phyloP scores from a whole-genome alignment of 441 rosid genomes.

The Bruguiera hainesii region DNA sequence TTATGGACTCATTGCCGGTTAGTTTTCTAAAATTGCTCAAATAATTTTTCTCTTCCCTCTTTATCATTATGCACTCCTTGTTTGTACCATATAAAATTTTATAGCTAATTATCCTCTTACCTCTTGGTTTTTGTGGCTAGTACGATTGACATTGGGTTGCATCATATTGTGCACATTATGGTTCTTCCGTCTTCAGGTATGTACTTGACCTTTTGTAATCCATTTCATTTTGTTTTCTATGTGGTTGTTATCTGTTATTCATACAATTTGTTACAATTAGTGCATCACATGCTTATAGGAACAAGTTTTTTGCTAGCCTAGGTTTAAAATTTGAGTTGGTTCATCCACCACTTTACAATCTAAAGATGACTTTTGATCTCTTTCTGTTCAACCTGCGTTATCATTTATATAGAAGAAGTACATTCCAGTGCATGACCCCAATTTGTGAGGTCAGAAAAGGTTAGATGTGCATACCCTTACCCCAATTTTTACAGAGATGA shows the following conservation, averaged over 20 bases:
- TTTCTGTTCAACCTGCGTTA: no score
- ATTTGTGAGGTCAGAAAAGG: no score
- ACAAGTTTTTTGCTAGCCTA: no score
- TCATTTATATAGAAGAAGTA: no score
- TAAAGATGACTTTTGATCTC: no score
- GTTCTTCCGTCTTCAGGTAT: conserved; percentile 87
- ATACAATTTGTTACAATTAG: not conserved
- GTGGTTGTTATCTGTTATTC: not conserved
- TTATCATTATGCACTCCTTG: not conserved
- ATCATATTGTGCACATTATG: conserved; percentile 57
- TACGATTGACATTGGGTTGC: conserved; percentile 78
- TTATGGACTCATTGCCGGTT: conserved; percentile 70
- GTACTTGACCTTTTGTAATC: conserved; percentile 12
- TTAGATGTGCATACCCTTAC: no score
- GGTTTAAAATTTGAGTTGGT: no score
- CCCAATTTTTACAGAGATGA: no score
- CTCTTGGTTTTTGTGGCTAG: conserved; percentile 36
- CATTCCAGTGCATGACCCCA: no score
- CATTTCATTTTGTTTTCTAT: conserved; percentile 2
- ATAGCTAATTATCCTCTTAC: conserved; percentile 1
- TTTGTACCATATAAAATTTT: not conserved
- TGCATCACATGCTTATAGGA: no score
- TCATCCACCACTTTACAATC: no score
- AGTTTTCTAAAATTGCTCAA: conserved; percentile 7
- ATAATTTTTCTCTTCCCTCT: not conserved